Percentiles rank a stretch among this genome's conserved stretches.
Conservation (phyloP, 140 eudicot species). For the Oenanthe javanica region DNA sequence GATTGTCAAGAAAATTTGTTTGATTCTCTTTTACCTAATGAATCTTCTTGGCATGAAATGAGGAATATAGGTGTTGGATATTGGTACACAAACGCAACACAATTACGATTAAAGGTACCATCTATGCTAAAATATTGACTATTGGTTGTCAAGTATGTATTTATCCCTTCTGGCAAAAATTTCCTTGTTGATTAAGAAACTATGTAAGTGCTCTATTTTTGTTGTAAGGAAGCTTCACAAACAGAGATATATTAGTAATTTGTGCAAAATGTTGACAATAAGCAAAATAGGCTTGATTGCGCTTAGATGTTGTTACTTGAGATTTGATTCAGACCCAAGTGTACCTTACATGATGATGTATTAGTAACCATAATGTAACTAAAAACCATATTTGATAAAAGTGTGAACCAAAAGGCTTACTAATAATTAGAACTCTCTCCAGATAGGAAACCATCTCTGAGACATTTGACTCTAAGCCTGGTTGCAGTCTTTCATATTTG, state of each 20-base stretch:
- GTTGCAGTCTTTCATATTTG: background rate
- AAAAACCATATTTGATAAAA: background rate
- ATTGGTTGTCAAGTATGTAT: background rate
- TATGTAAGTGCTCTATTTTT: background rate
- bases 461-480: background rate
- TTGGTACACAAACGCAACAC: conserved; percentile 77
- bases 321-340: background rate
- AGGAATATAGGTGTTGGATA: conserved; percentile 76
- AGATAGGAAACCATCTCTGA: background rate
- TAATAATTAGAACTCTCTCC: background rate
- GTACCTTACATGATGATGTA: background rate
- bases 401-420: background rate
- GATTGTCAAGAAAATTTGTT: conserved; percentile 86
- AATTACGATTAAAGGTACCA: conserved; percentile 76
- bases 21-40: conserved; percentile 51
- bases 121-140: background rate
- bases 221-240: background rate
- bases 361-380: background rate
- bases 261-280: background rate
- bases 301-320: background rate
- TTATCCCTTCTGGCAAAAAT: background rate
- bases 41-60: conserved; percentile 93
- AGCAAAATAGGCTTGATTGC: background rate
- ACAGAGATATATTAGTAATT: too few species aligned
- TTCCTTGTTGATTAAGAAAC: background rate